Evolutionary conservation across 192 early-diverging fungal genomes (phyloP).

Genomic region (Rhizophagus sp.): DNA sequence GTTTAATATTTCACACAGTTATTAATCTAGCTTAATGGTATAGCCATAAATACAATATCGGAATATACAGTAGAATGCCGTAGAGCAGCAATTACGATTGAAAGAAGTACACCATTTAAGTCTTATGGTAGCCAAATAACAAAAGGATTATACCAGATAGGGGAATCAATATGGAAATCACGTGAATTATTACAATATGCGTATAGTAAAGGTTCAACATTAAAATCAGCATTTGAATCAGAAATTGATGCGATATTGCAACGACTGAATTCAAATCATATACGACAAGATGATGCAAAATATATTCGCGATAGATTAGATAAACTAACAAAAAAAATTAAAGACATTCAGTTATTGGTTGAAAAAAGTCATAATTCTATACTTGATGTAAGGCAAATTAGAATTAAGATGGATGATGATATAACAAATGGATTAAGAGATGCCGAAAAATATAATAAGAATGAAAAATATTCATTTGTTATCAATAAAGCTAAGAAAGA

Average conservation of each 20-base stretch:
- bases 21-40: not conserved
- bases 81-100: not conserved
- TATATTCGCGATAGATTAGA: constrained; percentile 1
- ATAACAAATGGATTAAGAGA: not conserved
- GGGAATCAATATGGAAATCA: not conserved
- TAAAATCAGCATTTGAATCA: constrained; percentile 1
- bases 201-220: constrained; percentile 10
- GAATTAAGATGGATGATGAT: not conserved
- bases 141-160: not conserved
- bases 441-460: not conserved
- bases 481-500: not conserved
- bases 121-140: not conserved
- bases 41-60: not conserved
- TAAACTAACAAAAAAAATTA: not conserved
- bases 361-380: not conserved
- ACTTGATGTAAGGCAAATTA: not conserved
- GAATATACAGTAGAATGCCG: not conserved
- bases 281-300: not conserved
- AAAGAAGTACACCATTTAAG: constrained; percentile 7
- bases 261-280: not conserved
- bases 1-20: too few species aligned
- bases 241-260: constrained; percentile 2
- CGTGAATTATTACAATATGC: not conserved
- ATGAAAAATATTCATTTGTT: not conserved
- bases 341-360: not conserved